Percentiles rank a stretch among this genome's conserved stretches.
Evolutionary conservation across 768 basidiomycete genomes (phyloP).

Genomic region (Tulasnella sp.): DNA sequence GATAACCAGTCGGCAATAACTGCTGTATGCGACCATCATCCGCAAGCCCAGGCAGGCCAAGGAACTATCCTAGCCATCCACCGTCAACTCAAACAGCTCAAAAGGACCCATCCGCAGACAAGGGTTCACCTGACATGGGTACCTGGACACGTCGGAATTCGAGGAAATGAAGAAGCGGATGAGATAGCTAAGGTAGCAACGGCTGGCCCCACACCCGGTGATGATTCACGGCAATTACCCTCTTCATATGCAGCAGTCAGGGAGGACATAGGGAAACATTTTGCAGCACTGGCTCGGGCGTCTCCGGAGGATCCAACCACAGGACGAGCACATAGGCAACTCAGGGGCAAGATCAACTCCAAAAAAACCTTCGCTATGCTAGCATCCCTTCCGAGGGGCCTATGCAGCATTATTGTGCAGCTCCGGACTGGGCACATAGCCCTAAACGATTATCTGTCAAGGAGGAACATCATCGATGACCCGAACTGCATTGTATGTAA

Average conservation of each 20-base stretch:
- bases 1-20: conserved; percentile 15
- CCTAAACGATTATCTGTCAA: conserved; percentile 12
- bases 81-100: not conserved
- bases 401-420: conserved; percentile 15
- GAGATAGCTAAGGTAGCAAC: conserved; percentile 4
- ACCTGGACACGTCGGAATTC: conserved; percentile 10
- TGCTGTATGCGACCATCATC: not conserved
- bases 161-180: conserved; percentile 13
- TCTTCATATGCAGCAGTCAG: conserved; percentile 1
- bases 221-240: no score
- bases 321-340: not conserved
- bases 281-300: not conserved
- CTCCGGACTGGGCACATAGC: conserved; percentile 16
- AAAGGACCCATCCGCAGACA: not conserved
- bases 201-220: not conserved
- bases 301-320: no score
- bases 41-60: conserved; percentile 6
- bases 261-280: not conserved
- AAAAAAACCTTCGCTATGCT: not conserved
- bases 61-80: conserved; percentile 8
- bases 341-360: not conserved
- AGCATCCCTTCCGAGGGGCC: not conserved
- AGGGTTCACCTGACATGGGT: not conserved
- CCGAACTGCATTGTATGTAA: conserved; percentile 10
- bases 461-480: conserved; percentile 3